Evolutionary conservation across 257 asterid species (phyloP).

Genomic region (Gynochthodes officinalis): DNA sequence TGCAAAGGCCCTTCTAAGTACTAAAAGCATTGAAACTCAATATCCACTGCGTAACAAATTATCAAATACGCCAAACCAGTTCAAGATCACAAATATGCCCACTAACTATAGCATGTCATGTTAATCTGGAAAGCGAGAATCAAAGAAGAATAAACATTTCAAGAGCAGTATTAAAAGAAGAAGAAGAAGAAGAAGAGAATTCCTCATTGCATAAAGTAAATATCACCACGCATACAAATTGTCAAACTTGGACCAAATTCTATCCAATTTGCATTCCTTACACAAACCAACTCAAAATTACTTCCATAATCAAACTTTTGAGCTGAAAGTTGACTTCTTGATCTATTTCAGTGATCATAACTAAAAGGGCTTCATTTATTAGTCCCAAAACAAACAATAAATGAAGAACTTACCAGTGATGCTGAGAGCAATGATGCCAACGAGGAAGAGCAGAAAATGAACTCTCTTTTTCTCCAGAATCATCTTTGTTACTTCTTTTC

Average conservation of each 20-base stretch:
- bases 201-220: not conserved
- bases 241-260: not conserved
- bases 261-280: not conserved
- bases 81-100: not conserved
- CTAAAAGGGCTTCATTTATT: not conserved
- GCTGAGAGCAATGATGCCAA: conserved; percentile 62
- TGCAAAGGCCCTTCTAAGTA: not conserved
- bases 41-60: no score
- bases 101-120: not conserved
- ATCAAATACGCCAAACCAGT: not conserved
- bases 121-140: not conserved
- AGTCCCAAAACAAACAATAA: not conserved
- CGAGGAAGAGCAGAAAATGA: conserved; percentile 55
- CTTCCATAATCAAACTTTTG: not conserved
- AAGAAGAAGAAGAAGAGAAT: not conserved
- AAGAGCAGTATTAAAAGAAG: no score
- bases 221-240: not conserved
- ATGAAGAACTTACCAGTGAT: conserved; percentile 49
- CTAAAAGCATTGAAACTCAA: not conserved
- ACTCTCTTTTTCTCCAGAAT: conserved; percentile 63
- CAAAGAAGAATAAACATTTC: not conserved
- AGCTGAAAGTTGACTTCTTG: not conserved
- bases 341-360: not conserved
- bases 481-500: conserved; percentile 23
- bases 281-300: not conserved